Percentiles rank a stretch among this genome's conserved stretches.
phyloP scores from a whole-genome alignment of 108 stramenopile genomes.

The Skeletonema costatum region DNA sequence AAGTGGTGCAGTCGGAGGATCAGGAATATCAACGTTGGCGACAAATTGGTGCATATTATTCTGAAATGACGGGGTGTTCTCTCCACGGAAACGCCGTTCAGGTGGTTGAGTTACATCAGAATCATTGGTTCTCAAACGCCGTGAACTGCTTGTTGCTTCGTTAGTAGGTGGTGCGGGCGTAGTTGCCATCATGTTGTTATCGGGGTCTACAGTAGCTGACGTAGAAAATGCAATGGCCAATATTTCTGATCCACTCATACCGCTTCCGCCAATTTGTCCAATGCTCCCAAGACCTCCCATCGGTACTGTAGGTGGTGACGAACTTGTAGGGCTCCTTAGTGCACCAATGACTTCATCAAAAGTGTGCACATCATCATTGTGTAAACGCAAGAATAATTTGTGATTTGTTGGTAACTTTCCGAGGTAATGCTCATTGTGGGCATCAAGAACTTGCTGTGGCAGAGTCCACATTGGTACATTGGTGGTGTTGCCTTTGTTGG shows the following conservation, averaged over 20 bases:
- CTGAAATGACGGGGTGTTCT: conserved; percentile 7
- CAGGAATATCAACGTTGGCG: conserved; percentile 18
- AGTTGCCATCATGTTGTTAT: conserved; percentile 12
- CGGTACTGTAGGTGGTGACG: conserved; percentile 13
- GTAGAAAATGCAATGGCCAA: background rate
- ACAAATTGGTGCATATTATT: conserved; percentile 9
- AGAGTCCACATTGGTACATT: conserved; percentile 17
- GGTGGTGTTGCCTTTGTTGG: background rate
- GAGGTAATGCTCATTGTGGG: conserved; percentile 21
- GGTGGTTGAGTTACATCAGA: conserved; percentile 17
- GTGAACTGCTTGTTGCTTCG: conserved; percentile 11
- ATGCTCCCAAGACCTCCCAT: conserved; percentile 32
- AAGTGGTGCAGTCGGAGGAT: conserved; percentile 39
- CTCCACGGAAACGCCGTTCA: conserved; percentile 20
- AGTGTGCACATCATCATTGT: conserved; percentile 98
- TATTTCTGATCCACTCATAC: conserved; percentile 33
- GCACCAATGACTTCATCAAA: conserved; percentile 93
- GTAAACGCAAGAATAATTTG: conserved; percentile 72
- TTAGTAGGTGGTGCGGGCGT: background rate
- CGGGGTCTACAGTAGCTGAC: background rate
- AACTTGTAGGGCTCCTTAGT: conserved; percentile 35
- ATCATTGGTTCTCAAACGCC: conserved; percentile 1
- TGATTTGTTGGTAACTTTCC: conserved; percentile 49
- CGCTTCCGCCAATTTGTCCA: conserved; percentile 41
- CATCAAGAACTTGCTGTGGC: conserved; percentile 40